phyloP scores from a whole-genome alignment of 2,329 filamentous ascomycete species.

The Colletotrichum phormii region DNA sequence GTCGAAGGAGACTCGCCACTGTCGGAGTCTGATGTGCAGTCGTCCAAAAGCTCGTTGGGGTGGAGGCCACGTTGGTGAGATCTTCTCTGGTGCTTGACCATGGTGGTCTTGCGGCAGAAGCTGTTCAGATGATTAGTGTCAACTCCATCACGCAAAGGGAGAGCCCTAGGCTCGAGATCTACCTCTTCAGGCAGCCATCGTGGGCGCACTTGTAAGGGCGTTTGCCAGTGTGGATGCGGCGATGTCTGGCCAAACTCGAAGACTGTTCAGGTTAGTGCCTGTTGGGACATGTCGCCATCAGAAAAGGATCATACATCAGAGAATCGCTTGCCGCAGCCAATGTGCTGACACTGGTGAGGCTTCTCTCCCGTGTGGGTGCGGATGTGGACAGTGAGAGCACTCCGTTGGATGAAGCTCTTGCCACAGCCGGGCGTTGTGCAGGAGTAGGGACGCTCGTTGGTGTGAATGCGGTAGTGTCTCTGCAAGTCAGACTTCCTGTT shows the following conservation, averaged over 20 bases:
- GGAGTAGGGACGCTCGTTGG: conserved; percentile 75
- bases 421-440: conserved; percentile 71
- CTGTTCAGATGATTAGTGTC: conserved; percentile 51
- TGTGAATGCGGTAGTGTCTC: conserved; percentile 78
- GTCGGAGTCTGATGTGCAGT: conserved; percentile 68
- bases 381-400: conserved; percentile 77
- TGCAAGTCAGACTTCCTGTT: conserved; percentile 79
- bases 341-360: conserved; percentile 74
- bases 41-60: conserved; percentile 64
- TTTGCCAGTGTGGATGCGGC: conserved; percentile 75
- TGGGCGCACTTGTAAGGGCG: conserved; percentile 74
- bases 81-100: conserved; percentile 74
- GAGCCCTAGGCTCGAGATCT: conserved; percentile 37
- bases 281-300: not conserved
- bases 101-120: conserved; percentile 79
- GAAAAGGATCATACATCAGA: conserved; percentile 68
- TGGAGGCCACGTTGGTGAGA: conserved; percentile 71
- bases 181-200: conserved; percentile 73
- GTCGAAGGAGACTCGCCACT: conserved; percentile 70
- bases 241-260: conserved; percentile 73
- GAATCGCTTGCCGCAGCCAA: conserved; percentile 75
- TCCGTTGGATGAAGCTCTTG: conserved; percentile 79
- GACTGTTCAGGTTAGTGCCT: conserved; percentile 60
- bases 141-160: not conserved
- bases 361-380: conserved; percentile 79